phyloP scores from a whole-genome alignment of 2,329 filamentous ascomycete genomes.

The Phoma sp. region DNA sequence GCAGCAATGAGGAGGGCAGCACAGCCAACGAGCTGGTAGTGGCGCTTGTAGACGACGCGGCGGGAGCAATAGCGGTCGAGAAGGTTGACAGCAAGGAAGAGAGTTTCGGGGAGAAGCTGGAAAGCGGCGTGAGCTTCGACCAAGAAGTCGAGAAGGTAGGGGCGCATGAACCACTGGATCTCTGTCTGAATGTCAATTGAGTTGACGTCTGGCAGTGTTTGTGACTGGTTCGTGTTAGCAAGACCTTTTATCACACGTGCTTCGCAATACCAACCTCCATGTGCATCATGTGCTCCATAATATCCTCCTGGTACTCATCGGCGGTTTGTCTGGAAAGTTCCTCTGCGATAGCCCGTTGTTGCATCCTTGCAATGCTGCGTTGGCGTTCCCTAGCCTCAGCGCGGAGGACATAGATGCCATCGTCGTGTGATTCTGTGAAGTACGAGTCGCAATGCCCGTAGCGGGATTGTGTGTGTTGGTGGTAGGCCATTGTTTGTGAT shows the following conservation, averaged over 20 bases:
- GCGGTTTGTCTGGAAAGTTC: slow-evolving; percentile 85
- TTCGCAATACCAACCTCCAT: slow-evolving; percentile 75
- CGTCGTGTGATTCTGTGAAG: slow-evolving; percentile 70
- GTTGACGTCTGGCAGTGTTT: slow-evolving; percentile 93
- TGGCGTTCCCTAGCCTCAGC: slow-evolving; percentile 77
- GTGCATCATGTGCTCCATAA: slow-evolving; percentile 90
- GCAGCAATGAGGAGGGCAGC: slow-evolving; percentile 94
- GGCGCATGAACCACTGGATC: slow-evolving; percentile 99
- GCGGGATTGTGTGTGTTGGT: slow-evolving; percentile 58
- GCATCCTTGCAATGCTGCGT: slow-evolving; percentile 79
- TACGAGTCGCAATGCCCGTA: slow-evolving; percentile 73
- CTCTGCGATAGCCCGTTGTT: slow-evolving; percentile 86
- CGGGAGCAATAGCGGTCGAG: slow-evolving; percentile 98
- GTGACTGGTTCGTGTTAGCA: slow-evolving; percentile 61
- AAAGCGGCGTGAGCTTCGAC: slow-evolving; percentile 97
- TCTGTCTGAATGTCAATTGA: slow-evolving; percentile 99
- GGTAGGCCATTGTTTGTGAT: slow-evolving; percentile 63
- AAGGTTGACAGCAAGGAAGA: slow-evolving; percentile 96
- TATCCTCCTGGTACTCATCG: slow-evolving; percentile 93
- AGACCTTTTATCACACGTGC: slow-evolving; percentile 10
- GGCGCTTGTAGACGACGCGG: slow-evolving; percentile 97
- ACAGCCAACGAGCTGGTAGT: slow-evolving; percentile 97
- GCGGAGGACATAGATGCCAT: slow-evolving; percentile 61
- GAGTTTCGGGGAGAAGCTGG: slow-evolving; percentile 88
- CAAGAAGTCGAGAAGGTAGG: slow-evolving; percentile 96